These are phyloP conservation scores for Fagopyrum tataricum DNA, from an alignment of 148 eudicot species.

Conservation along the genomic window DNA sequence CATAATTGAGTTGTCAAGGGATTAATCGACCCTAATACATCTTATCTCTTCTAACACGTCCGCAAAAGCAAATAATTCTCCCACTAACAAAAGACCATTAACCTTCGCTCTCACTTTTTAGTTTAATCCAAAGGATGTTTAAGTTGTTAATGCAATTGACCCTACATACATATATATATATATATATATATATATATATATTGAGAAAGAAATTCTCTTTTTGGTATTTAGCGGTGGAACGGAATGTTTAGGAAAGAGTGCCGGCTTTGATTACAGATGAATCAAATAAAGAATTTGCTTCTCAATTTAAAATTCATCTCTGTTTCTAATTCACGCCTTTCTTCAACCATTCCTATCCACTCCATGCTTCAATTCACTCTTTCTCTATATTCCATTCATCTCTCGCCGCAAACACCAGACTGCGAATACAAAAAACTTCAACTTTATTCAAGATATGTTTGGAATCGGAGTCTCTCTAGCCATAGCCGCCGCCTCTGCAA, in stretches of 20 bases:
- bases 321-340: background rate
- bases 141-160: background rate
- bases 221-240: slow-evolving; percentile 7
- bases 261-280: background rate
- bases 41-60: too few species aligned
- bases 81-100: too few species aligned
- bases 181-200: background rate
- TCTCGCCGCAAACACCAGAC: background rate
- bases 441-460: background rate
- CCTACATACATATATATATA: background rate
- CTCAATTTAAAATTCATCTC: background rate
- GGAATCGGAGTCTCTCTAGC: background rate
- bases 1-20: too few species aligned
- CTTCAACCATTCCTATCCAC: background rate
- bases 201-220: background rate
- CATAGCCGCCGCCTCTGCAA: background rate
- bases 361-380: background rate
- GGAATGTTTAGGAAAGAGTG: slow-evolving; percentile 10
- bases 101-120: too few species aligned
- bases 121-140: too few species aligned
- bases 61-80: too few species aligned
- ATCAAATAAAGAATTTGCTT: slow-evolving; percentile 1
- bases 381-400: slow-evolving; percentile 4
- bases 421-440: too few species aligned
- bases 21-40: too few species aligned